phyloP scores from a whole-genome alignment of 306 rosid genomes.

The Fragaria iinumae region DNA sequence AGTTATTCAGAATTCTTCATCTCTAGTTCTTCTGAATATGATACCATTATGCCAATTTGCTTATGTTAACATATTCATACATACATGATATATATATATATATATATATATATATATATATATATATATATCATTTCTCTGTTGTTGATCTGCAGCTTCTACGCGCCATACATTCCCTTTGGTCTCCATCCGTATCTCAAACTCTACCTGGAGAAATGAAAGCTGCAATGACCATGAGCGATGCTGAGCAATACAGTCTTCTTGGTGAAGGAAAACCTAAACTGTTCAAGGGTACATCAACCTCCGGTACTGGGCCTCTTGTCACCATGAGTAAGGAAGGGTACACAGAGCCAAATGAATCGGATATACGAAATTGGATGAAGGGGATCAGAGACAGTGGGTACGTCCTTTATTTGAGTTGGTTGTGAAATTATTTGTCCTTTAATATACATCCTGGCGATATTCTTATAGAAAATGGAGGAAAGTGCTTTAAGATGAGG shows the following conservation, averaged over 20 bases:
- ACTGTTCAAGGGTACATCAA: conserved; percentile 48
- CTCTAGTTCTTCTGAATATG: conserved; percentile 12
- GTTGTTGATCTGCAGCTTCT: conserved; percentile 66
- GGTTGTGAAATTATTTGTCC: neutral
- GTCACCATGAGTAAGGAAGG: conserved; percentile 59
- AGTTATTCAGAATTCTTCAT: conserved; percentile 27
- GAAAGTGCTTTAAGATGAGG: neutral
- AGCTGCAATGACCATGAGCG: conserved; percentile 86
- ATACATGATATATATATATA: neutral
- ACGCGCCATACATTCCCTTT: conserved; percentile 78
- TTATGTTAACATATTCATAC: neutral
- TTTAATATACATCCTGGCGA: conserved; percentile 14
- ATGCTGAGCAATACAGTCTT: conserved; percentile 73
- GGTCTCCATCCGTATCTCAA: conserved; percentile 77
- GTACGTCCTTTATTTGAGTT: conserved; percentile 42
- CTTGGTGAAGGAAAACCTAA: conserved; percentile 91
- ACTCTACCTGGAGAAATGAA: conserved; percentile 73
- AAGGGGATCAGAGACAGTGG: conserved; percentile 96
- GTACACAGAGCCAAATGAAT: conserved; percentile 57
- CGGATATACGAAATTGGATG: conserved; percentile 86
- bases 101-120: neutral
- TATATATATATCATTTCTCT: neutral
- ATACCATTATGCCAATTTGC: conserved; percentile 17
- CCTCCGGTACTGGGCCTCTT: conserved; percentile 50
- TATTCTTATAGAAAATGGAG: neutral